These are phyloP conservation scores for Citrus sinensis DNA, from an alignment of 345 rosid genomes.

Conservation along the genomic window DNA sequence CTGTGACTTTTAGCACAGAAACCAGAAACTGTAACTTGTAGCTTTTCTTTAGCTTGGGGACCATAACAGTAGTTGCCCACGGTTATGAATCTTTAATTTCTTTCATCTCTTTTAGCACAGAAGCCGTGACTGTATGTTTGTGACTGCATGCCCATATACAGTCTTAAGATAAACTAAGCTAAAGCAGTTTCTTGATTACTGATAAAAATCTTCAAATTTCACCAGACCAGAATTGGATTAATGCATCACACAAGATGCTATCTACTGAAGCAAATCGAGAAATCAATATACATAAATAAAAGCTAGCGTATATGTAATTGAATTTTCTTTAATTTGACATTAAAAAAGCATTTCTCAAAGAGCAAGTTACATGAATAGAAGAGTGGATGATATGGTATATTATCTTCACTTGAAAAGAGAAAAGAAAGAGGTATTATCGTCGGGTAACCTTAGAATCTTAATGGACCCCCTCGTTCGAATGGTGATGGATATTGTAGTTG, in stretches of 20 bases:
- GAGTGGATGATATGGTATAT: not conserved
- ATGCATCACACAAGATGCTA: not conserved
- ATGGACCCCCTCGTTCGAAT: conserved; percentile 23
- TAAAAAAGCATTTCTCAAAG: not conserved
- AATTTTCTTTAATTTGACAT: no score
- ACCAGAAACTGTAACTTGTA: not conserved
- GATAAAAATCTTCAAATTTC: no score
- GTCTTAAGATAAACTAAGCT: no score
- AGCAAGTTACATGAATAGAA: not conserved
- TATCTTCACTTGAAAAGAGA: not conserved
- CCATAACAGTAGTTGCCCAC: not conserved
- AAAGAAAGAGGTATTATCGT: conserved; percentile 7
- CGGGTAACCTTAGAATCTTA: conserved; percentile 19
- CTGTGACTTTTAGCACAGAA: not conserved
- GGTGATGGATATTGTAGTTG: conserved; percentile 6
- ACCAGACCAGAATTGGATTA: not conserved
- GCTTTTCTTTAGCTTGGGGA: not conserved
- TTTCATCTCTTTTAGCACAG: not conserved
- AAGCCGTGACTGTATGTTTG: not conserved
- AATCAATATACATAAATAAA: not conserved
- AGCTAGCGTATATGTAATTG: no score
- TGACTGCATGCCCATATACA: no score
- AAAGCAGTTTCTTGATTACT: no score
- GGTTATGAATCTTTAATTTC: not conserved
- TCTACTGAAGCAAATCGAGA: not conserved